These are phyloP conservation scores for Spathaspora arborariae DNA, from an alignment of 805 yeast genomes.

Conservation along the genomic window DNA sequence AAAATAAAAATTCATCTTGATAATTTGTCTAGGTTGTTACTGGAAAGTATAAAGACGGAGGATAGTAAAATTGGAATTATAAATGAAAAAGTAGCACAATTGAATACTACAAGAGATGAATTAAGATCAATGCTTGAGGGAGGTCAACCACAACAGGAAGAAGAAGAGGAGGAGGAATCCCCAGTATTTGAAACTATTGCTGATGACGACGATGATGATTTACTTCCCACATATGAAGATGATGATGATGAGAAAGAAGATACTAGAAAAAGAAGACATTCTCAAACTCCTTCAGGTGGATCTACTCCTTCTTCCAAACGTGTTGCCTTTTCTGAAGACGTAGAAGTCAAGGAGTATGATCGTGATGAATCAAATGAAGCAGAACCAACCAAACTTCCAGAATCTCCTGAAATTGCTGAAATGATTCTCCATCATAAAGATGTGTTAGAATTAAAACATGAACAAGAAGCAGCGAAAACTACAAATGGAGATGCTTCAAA, in stretches of 20 bases:
- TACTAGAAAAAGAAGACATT: conserved; percentile 12
- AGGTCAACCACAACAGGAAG: conserved; percentile 16
- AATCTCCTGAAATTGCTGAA: conserved; percentile 16
- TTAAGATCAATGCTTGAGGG: conserved; percentile 24
- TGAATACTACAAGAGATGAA: conserved; percentile 28
- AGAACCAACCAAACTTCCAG: conserved; percentile 17
- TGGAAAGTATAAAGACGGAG: conserved; percentile 27
- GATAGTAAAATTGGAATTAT: conserved; percentile 29
- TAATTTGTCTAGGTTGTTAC: conserved; percentile 11
- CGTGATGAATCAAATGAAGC: conserved; percentile 30
- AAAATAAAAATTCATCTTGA: conserved; percentile 24
- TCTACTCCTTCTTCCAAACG: conserved; percentile 26
- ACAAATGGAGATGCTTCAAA: conserved; percentile 3
- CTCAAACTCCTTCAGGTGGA: conserved; percentile 20
- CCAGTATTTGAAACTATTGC: conserved; percentile 4
- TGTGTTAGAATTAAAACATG: conserved; percentile 27
- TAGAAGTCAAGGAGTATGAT: conserved; percentile 39
- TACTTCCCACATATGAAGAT: conserved; percentile 3
- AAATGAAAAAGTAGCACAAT: conserved; percentile 21
- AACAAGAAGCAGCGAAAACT: conserved; percentile 9
- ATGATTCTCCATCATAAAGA: conserved; percentile 25
- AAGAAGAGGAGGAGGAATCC: conserved; percentile 2
- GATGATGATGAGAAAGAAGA: conserved; percentile 10
- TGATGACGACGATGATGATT: conserved; percentile 16
- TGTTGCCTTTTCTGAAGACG: conserved; percentile 41